Evolutionary conservation across 2,329 filamentous ascomycete species (phyloP), one percentile per base, ranked within the genome.

Genomic region (Tolypocladium ovalisporum): DNA sequence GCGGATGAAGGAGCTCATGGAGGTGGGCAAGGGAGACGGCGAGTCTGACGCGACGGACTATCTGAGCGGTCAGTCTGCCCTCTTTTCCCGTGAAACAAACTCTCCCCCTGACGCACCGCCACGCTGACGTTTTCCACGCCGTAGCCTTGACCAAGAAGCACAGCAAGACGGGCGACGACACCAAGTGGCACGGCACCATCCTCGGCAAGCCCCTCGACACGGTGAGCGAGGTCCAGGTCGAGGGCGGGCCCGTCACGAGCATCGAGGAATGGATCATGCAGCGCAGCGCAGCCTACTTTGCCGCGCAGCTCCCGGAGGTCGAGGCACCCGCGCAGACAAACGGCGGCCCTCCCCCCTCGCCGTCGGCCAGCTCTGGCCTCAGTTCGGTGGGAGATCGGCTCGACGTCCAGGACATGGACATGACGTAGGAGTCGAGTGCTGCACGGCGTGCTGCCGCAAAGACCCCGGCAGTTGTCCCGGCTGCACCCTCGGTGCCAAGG

Each of bases 81-180:
- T 32, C 35, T 29, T 57, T 10, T 40, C 29, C 54, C 29, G 35
- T 47, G 27, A 55, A 9, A 3, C 40, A 55, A 22, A 9, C 42
- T 42, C 27, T 24, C 29, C 19, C 29, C n/a, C n/a, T n/a, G n/a
- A 7, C 10, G 27, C 9, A 6, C 22, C 47, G 19, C 2, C 19
- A 13, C 6, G 36, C 58, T 58, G 37, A 57, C n/a, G n/a, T 32
- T 8, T 13, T 19, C 2, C 1, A 19, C 24, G 2, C 27, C 29
- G 5, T 62, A 89, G 88, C 85, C 5, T 76, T 97, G 47, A 97
- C 96, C 73, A 94, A 92, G 74, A 96, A 95, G 68, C 89, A 96
- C 71, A 91, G 87, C 74, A 95, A 94, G 65, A 89, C 88, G 1
- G 89, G 88, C 61, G 90, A 95, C 66, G 91, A 96, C 67, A 86